Evolutionary conservation across 1,139 yeast genomes (phyloP).

Genomic region (Saccharomyces uvarum): DNA sequence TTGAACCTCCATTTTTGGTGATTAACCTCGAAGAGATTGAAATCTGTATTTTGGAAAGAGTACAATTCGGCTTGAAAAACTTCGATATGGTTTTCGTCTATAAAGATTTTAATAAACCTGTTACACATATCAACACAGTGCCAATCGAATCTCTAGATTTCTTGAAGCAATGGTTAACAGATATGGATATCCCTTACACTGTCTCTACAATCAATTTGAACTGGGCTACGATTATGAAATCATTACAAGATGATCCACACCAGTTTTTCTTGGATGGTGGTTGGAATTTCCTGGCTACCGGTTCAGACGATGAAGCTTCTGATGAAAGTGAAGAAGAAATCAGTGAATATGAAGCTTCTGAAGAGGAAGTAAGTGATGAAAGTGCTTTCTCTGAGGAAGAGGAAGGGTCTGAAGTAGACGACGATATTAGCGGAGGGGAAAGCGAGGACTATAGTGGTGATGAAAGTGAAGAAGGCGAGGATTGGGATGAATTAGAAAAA

Average conservation of each 20-base stretch:
- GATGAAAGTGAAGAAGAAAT: slow-evolving; percentile 46
- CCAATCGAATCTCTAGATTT: slow-evolving; percentile 90
- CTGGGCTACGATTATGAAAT: slow-evolving; percentile 94
- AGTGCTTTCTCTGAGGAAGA: slow-evolving; percentile 52
- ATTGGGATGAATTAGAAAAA: slow-evolving; percentile 67
- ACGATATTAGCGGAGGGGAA: slow-evolving; percentile 38
- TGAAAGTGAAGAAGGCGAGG: slow-evolving; percentile 55
- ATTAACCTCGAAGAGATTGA: slow-evolving; percentile 88
- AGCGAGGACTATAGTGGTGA: slow-evolving; percentile 48
- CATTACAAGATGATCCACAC: slow-evolving; percentile 85
- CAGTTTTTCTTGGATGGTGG: slow-evolving; percentile 93
- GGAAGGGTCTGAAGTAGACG: slow-evolving; percentile 39
- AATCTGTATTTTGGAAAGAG: slow-evolving; percentile 92
- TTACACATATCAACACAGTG: slow-evolving; percentile 86
- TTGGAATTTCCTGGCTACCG: slow-evolving; percentile 83
- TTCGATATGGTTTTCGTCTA: slow-evolving; percentile 92
- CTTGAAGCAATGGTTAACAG: slow-evolving; percentile 92
- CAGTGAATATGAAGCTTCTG: slow-evolving; percentile 38
- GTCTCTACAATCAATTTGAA: slow-evolving; percentile 94
- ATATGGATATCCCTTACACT: slow-evolving; percentile 88
- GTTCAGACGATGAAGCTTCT: slow-evolving; percentile 56
- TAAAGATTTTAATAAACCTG: slow-evolving; percentile 82
- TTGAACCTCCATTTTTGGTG: slow-evolving; percentile 92
- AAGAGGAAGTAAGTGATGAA: slow-evolving; percentile 68
- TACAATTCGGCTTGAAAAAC: slow-evolving; percentile 92